Conservation (phyloP, 2,329 filamentous ascomycete genomes). For the Ascomycota sp. region DNA sequence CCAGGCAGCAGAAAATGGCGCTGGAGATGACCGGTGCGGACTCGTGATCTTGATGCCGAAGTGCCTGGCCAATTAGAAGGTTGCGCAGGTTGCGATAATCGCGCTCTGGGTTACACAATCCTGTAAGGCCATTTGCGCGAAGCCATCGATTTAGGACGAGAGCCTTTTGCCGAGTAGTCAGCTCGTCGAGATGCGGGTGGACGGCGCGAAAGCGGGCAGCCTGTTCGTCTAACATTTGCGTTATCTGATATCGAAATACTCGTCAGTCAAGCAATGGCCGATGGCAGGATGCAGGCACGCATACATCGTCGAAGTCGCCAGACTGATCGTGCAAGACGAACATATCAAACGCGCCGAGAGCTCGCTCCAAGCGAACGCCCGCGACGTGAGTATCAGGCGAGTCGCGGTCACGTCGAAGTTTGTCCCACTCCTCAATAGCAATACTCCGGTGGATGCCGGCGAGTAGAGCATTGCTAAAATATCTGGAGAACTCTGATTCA, state of each 20-base stretch:
- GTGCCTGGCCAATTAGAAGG: constrained; percentile 67
- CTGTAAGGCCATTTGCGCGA: constrained; percentile 44
- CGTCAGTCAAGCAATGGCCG: neutral
- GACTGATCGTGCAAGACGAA: constrained; percentile 58
- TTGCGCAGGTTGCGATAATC: constrained; percentile 69
- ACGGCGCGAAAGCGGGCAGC: constrained; percentile 32
- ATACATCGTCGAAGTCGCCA: constrained; percentile 57
- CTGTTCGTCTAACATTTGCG: constrained; percentile 42
- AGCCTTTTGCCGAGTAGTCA: constrained; percentile 48
- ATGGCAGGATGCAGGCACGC: constrained; percentile 5
- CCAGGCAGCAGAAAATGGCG: constrained; percentile 69
- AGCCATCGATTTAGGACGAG: constrained; percentile 49
- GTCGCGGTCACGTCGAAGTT: constrained; percentile 7
- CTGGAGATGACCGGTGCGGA: constrained; percentile 74
- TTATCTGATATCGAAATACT: constrained; percentile 25
- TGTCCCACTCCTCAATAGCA: constrained; percentile 60
- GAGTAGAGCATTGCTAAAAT: constrained; percentile 55
- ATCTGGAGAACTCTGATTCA: constrained; percentile 24
- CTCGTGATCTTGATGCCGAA: constrained; percentile 52
- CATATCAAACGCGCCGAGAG: constrained; percentile 69
- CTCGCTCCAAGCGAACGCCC: constrained; percentile 39
- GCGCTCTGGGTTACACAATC: constrained; percentile 39
- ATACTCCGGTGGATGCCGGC: constrained; percentile 63
- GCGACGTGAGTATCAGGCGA: constrained; percentile 14
- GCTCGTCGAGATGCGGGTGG: constrained; percentile 28